Evolutionary conservation across 2,329 filamentous ascomycete species (phyloP), one percentile per base, ranked within the genome.

Genomic region (Colletotrichum horii): DNA sequence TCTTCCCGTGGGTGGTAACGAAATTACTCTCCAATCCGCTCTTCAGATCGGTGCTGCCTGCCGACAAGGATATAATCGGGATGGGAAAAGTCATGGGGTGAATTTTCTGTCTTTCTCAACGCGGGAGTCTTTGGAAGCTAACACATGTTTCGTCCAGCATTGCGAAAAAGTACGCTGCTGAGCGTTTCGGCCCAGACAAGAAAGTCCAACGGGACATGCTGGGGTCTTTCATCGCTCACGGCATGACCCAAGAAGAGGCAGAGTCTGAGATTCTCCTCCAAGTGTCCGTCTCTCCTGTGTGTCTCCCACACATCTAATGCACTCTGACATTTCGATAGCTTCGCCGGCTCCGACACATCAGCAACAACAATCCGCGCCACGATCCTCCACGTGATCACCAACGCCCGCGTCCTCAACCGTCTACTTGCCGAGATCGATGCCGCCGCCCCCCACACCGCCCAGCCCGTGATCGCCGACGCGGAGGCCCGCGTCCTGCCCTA

Each of bases 261-360:
- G 84, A 88, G 65, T 88, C 90, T 64, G 86, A 87, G 78, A 82
- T 85, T 4, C 79, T 87, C 5, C 78, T 84, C 65, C 83, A 86
- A 74, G 84, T 86, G 78, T 82, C 78, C 28, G 78, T 43, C 36
- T 60, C 16, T 8, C 12, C 11, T 32, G 9, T 14, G 14, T 8
- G 3, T 2, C 16, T 36, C 61, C 11, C 56, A 26, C 8, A 15
- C 15, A 26, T 14, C 7, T 12, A 28, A 16, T 55, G 48, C n/a
- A 48, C 76, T 80, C 26, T 66, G 62, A 43, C 61, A 60, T 3
- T 26, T 77, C 32, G n/a, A 67, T 61, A 86, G 86, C 55, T 83
- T 90, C 7, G 90, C 90, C 6, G 91, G 91, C 6, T 89, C 89
- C 1, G 91, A 92, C 75, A 91, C 89, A 7, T 91, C 90, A 0